These are phyloP conservation scores for Bipolaris victoriae DNA, from an alignment of 2,329 filamentous ascomycete genomes.

Conservation along the genomic window DNA sequence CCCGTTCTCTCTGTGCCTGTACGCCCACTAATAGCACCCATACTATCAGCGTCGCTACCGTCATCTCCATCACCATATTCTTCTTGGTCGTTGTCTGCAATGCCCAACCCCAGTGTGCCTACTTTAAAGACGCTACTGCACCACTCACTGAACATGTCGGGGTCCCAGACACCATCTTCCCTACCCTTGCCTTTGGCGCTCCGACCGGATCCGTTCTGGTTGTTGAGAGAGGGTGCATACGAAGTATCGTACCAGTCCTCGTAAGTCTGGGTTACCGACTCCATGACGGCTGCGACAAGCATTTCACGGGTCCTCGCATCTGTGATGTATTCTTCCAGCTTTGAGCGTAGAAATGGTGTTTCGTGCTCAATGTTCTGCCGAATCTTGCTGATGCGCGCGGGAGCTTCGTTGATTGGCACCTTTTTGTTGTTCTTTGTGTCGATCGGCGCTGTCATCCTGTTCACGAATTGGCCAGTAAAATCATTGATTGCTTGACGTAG, in stretches of 20 bases:
- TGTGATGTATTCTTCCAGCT: slow-evolving; percentile 68
- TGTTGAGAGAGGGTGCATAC: slow-evolving; percentile 38
- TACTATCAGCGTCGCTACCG: slow-evolving; percentile 36
- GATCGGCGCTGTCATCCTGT: slow-evolving; percentile 60
- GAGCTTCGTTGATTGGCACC: slow-evolving; percentile 32
- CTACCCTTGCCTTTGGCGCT: slow-evolving; percentile 56
- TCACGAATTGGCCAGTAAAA: slow-evolving; percentile 65
- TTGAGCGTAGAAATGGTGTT: slow-evolving; percentile 60
- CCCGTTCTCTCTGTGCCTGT: slow-evolving; percentile 39
- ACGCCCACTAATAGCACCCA: slow-evolving; percentile 30
- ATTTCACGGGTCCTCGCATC: slow-evolving; percentile 70
- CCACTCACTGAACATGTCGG: slow-evolving; percentile 69
- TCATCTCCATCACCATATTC: slow-evolving; percentile 10
- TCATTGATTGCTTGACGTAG: slow-evolving; percentile 69
- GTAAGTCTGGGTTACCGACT: slow-evolving; percentile 66
- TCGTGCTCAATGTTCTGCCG: slow-evolving; percentile 64
- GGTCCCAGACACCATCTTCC: slow-evolving; percentile 69
- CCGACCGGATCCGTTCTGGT: slow-evolving; percentile 25
- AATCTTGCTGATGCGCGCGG: slow-evolving; percentile 51
- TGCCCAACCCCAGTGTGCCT: slow-evolving; percentile 50
- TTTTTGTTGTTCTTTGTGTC: slow-evolving; percentile 38
- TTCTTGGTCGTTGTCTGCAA: slow-evolving; percentile 23
- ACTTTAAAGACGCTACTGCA: slow-evolving; percentile 65
- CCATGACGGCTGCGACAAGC: slow-evolving; percentile 69
- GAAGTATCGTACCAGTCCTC: slow-evolving; percentile 68